These are phyloP conservation scores for Pichia sp. DNA, from an alignment of 1,139 yeast genomes.

Conservation along the genomic window DNA sequence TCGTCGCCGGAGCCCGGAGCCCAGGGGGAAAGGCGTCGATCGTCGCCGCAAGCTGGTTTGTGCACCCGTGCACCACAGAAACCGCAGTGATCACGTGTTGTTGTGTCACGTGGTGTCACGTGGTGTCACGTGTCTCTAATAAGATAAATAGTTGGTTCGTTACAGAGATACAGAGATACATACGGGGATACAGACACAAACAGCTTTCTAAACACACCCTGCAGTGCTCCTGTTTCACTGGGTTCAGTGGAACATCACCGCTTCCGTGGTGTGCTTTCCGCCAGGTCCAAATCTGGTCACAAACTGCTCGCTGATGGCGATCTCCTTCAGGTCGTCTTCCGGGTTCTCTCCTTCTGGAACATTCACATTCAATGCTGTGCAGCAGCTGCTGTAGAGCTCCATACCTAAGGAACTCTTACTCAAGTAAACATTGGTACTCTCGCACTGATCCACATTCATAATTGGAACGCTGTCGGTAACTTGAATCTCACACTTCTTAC, in stretches of 20 bases:
- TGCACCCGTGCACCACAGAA: too few species aligned
- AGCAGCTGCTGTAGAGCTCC: conserved; percentile 74
- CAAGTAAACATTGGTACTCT: conserved; percentile 76
- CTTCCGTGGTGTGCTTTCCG: conserved; percentile 41
- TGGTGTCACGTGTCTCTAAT: too few species aligned
- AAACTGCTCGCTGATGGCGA: conserved; percentile 84
- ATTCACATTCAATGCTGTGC: conserved; percentile 79
- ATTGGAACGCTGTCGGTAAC: conserved; percentile 74
- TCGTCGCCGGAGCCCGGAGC: too few species aligned
- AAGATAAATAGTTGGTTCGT: too few species aligned
- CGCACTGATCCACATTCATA: conserved; percentile 80
- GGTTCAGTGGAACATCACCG: conserved; percentile 19
- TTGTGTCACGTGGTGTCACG: too few species aligned
- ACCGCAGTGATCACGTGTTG: too few species aligned
- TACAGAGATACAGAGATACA: too few species aligned
- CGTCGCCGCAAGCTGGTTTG: too few species aligned
- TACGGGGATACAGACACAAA: too few species aligned
- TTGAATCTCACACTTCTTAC: conserved; percentile 76
- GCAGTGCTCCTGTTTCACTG: background rate
- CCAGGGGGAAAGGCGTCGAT: too few species aligned
- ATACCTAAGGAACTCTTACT: conserved; percentile 61
- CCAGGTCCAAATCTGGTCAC: conserved; percentile 44
- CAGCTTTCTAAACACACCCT: background rate
- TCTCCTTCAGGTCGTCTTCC: conserved; percentile 49
- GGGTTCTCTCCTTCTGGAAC: conserved; percentile 61